These are phyloP conservation scores for Flaveria bidentis DNA, from an alignment of 129 eudicot species.

Conservation along the genomic window DNA sequence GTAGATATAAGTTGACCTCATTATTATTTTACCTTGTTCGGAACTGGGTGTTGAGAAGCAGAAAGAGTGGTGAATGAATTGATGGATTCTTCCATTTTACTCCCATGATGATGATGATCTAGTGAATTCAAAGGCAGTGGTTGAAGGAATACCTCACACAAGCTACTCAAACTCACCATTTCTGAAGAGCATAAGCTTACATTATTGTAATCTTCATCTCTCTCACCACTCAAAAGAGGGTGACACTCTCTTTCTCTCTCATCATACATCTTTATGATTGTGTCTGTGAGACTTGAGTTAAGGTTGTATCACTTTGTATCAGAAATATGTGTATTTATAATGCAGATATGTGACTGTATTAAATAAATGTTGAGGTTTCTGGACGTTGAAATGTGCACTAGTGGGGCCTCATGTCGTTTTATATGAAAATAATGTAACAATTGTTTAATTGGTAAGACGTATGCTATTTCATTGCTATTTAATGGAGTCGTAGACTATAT, in stretches of 20 bases:
- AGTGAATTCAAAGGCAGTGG: slow-evolving; percentile 42
- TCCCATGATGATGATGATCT: slow-evolving; percentile 15
- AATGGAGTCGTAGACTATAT: background rate
- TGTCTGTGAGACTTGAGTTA: background rate
- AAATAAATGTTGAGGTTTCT: background rate
- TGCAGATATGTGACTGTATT: background rate
- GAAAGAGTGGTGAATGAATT: slow-evolving; percentile 50
- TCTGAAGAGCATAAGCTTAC: slow-evolving; percentile 48
- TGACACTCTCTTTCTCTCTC: slow-evolving; percentile 42
- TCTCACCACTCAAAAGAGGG: slow-evolving; percentile 57
- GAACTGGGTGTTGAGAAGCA: slow-evolving; percentile 62
- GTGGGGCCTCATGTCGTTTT: background rate
- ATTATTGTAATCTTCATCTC: slow-evolving; percentile 46
- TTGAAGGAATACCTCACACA: slow-evolving; percentile 63
- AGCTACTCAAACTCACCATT: slow-evolving; percentile 48
- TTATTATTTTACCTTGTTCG: slow-evolving; percentile 57
- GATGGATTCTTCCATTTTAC: slow-evolving; percentile 20
- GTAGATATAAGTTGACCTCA: too few species aligned
- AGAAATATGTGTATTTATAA: background rate
- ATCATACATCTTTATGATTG: slow-evolving; percentile 17
- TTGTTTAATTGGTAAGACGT: slow-evolving; percentile 1
- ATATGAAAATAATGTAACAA: background rate
- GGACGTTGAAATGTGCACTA: background rate
- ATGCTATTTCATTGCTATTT: background rate
- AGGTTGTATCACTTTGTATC: background rate